Evolutionary conservation across 2,329 filamentous ascomycete species (phyloP).

Genomic region (Chaetomiaceae sp.): DNA sequence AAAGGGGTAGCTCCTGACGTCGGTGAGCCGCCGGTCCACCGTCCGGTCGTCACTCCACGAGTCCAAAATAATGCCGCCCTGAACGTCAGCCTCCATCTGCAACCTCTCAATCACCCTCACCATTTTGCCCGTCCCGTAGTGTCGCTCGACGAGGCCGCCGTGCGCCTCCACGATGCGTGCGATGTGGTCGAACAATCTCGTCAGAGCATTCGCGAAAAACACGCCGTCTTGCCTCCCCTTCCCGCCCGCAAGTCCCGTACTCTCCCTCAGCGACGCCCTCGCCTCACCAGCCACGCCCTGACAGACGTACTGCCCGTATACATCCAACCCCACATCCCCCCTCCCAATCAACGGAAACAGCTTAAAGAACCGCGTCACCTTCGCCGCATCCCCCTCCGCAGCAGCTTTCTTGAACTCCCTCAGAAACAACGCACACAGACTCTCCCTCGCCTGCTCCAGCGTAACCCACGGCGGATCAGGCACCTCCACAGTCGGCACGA

Average conservation of each 20-base stretch:
- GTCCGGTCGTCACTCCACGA: conserved; percentile 88
- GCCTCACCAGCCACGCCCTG: conserved; percentile 85
- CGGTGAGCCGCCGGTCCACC: conserved; percentile 80
- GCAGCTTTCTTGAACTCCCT: conserved; percentile 93
- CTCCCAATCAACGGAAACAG: conserved; percentile 90
- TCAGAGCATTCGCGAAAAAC: conserved; percentile 87
- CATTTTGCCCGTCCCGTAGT: conserved; percentile 93
- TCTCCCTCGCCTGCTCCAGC: conserved; percentile 79
- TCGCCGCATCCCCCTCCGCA: conserved; percentile 75
- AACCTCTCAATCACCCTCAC: conserved; percentile 85
- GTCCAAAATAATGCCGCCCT: conserved; percentile 91
- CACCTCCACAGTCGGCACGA: conserved; percentile 92
- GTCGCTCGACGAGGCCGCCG: conserved; percentile 81
- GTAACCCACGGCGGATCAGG: conserved; percentile 86
- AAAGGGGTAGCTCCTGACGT: conserved; percentile 96
- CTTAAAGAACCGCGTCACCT: conserved; percentile 96
- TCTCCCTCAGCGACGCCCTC: conserved; percentile 70
- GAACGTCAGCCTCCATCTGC: conserved; percentile 90
- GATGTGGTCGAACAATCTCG: conserved; percentile 93
- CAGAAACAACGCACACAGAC: conserved; percentile 82
- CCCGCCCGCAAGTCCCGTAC: conserved; percentile 41
- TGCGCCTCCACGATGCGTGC: conserved; percentile 94
- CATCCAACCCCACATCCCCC: conserved; percentile 82
- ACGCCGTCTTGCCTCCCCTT: conserved; percentile 64
- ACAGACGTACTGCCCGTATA: conserved; percentile 94